Base-by-base conservation (phyloP, 176 grass and related monocot genomes). In the Tuctoria greenei region DNA sequence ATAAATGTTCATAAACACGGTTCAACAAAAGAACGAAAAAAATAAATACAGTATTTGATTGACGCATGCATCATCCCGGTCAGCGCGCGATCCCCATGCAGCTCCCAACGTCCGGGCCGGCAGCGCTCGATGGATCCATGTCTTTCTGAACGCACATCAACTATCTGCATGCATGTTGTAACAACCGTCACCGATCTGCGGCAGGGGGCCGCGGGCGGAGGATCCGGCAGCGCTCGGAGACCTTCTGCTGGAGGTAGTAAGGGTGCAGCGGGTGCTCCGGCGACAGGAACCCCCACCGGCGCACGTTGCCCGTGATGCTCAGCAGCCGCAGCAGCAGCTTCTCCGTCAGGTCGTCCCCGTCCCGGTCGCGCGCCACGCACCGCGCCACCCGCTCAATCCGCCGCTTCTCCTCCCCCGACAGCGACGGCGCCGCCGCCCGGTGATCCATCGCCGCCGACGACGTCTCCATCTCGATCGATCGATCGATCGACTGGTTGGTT, bases 201-300 rank as follows among this genome's bases (percentile, higher is more conserved):
- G 17, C 15, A 45, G 69, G 23, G 51, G 8, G 42, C 4, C 80
- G 81, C 2, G 91, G 91, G 35, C 87, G 87, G 61, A 85, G 76
- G 78, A 78, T 86, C 35, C 91, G 87, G 84, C 91, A 90, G 24
- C 84, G 85, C 85, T 93, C 91, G 52, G 91, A 93, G 71, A 93
- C 83, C 87, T 90, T 90, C 17, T 86, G 91, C 51, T 81, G 84
- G 75, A 90, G 85, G 66, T 93, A 93, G 66, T 93, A 93, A 13
- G 82, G 82, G 52, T 93, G 87, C 20, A 90, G 82, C 28, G 84
- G 87, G 81, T 93, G 87, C 44, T 87, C 91, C 28, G 79, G 75
- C 10, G 79, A 73, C 9, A 93, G 79, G 91, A 93, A 93, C 0
- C 91, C 91, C 91, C 91, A 93, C 1, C 91, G 84, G 40, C 75